phyloP scores from a whole-genome alignment of 2,329 filamentous ascomycete genomes.

The Trichoderma sp. region DNA sequence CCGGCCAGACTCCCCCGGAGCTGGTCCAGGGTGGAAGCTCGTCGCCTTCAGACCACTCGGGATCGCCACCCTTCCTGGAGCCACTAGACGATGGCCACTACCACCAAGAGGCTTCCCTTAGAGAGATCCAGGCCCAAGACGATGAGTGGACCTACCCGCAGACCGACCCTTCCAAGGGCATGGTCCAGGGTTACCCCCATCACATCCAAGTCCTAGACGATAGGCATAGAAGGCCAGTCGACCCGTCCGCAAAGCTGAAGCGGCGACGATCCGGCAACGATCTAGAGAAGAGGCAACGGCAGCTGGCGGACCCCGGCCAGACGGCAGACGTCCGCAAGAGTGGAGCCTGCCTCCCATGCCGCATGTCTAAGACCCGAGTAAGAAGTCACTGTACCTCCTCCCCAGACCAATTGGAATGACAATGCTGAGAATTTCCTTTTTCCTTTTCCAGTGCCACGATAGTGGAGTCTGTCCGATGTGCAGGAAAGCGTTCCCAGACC shows the following conservation, averaged over 20 bases:
- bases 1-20: constrained; percentile 44
- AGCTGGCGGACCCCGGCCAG: constrained; percentile 47
- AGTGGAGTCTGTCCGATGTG: constrained; percentile 49
- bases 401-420: constrained; percentile 28
- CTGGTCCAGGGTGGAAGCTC: constrained; percentile 46
- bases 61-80: constrained; percentile 41
- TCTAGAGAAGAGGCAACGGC: constrained; percentile 44
- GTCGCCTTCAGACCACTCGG: constrained; percentile 48
- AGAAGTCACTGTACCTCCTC: constrained; percentile 37
- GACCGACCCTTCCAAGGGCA: constrained; percentile 40
- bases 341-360: constrained; percentile 54
- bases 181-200: constrained; percentile 40
- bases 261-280: constrained; percentile 43
- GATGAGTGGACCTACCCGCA: constrained; percentile 49
- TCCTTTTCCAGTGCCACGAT: constrained; percentile 43
- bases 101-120: constrained; percentile 40
- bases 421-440: constrained; percentile 36
- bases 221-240: constrained; percentile 33
- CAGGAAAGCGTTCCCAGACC: constrained; percentile 47
- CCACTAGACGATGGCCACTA: constrained; percentile 39
- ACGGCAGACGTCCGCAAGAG: constrained; percentile 55
- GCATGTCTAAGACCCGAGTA: constrained; percentile 53
- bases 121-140: constrained; percentile 44
- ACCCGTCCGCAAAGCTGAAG: constrained; percentile 40
- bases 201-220: constrained; percentile 41